Evolutionary conservation across 2,329 filamentous ascomycete species (phyloP).

Genomic region (Cytospora paraplurivora): DNA sequence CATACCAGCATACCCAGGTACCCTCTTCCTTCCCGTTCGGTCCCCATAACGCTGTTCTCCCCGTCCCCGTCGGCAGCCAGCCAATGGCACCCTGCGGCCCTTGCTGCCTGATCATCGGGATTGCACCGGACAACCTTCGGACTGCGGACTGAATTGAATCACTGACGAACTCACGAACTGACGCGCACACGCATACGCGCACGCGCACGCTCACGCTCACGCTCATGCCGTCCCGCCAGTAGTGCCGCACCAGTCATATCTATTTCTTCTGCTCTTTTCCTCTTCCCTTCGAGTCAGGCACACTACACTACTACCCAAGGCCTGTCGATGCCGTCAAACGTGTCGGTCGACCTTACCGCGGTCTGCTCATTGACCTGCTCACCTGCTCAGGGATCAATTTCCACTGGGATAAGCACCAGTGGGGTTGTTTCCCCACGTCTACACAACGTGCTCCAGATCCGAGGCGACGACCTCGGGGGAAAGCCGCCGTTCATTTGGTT

Average conservation of each 20-base stretch:
- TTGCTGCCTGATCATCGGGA: conserved; percentile 6
- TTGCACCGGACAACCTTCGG: conserved; percentile 6
- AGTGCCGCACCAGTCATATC: too few species aligned
- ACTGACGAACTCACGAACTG: neutral
- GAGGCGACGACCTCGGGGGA: neutral
- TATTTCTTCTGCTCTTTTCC: too few species aligned
- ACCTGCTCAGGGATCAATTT: too few species aligned
- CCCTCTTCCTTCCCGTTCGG: conserved; percentile 14
- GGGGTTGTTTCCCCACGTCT: neutral
- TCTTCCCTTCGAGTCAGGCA: too few species aligned
- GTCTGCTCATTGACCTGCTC: too few species aligned
- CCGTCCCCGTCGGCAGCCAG: conserved; percentile 3
- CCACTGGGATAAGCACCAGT: neutral
- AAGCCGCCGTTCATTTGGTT: neutral
- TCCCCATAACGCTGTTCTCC: conserved; percentile 1
- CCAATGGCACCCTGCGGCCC: conserved; percentile 13
- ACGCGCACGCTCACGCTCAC: too few species aligned
- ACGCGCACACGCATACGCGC: neutral
- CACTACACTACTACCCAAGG: too few species aligned
- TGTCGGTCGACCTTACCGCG: too few species aligned
- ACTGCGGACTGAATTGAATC: neutral
- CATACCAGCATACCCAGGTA: neutral
- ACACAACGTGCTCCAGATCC: neutral
- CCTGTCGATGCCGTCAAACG: too few species aligned
- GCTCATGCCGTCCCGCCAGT: too few species aligned